Conservation (phyloP, 805 yeast species). For the Metschnikowia lunata region DNA sequence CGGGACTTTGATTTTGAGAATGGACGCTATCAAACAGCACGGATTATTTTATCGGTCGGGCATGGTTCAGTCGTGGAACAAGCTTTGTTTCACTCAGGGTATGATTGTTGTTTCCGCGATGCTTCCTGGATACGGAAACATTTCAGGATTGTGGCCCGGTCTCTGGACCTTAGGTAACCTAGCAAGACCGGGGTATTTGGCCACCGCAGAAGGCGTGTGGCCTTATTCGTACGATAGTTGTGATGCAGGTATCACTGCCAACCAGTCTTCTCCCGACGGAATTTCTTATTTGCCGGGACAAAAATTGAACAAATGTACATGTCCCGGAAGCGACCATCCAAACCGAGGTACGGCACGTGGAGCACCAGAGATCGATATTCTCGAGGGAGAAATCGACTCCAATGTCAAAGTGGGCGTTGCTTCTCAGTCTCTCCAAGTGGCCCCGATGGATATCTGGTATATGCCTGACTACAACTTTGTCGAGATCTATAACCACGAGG, state of each 20-base stretch:
- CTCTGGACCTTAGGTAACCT: constrained; percentile 37
- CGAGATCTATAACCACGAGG: constrained; percentile 21
- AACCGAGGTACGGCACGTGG: constrained; percentile 35
- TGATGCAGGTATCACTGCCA: constrained; percentile 36
- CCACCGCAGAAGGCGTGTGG: constrained; percentile 37
- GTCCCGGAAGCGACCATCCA: constrained; percentile 36
- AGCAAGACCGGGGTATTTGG: constrained; percentile 35
- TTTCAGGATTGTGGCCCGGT: constrained; percentile 37
- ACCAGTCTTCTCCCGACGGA: constrained; percentile 38
- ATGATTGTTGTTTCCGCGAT: constrained; percentile 26
- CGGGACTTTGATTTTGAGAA: constrained; percentile 32
- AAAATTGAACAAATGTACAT: constrained; percentile 29
- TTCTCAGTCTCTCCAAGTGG: constrained; percentile 40
- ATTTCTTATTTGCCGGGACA: constrained; percentile 38
- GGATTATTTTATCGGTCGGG: constrained; percentile 36
- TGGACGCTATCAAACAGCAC: constrained; percentile 38
- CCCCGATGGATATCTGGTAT: constrained; percentile 43
- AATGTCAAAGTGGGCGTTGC: constrained; percentile 18
- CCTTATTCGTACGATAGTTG: constrained; percentile 37
- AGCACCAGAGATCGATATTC: constrained; percentile 30
- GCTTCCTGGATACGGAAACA: constrained; percentile 30
- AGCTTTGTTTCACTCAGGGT: constrained; percentile 34
- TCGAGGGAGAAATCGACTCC: constrained; percentile 21
- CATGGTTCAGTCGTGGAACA: constrained; percentile 40
- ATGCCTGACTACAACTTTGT: constrained; percentile 37